phyloP scores from a whole-genome alignment of 257 asterid genomes.

The Ilex asprella region DNA sequence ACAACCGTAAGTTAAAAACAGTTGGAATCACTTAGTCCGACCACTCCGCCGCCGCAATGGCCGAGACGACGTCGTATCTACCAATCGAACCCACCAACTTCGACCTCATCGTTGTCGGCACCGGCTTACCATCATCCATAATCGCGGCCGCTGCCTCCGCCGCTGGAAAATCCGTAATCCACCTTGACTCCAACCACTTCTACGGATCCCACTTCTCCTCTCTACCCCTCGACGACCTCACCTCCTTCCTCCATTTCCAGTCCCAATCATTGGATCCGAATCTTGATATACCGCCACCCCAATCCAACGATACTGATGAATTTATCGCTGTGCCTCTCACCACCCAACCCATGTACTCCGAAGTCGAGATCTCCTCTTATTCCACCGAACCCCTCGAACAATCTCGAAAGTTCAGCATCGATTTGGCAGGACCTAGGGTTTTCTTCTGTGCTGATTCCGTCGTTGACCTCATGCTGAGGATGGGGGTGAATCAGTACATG shows the following conservation, averaged over 20 bases:
- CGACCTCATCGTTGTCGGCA: constrained; percentile 76
- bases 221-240: constrained; percentile 52
- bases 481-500: constrained; percentile 76
- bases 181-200: constrained; percentile 67
- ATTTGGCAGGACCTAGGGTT: constrained; percentile 70
- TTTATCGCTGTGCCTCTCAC: constrained; percentile 26
- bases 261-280: constrained; percentile 11
- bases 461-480: constrained; percentile 53
- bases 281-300: neutral
- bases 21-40: no score
- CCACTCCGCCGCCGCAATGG: constrained; percentile 27
- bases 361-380: constrained; percentile 38
- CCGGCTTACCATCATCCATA: constrained; percentile 81
- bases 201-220: constrained; percentile 74
- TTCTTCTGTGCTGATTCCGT: constrained; percentile 65
- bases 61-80: constrained; percentile 46
- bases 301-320: constrained; percentile 14
- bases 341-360: constrained; percentile 48
- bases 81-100: constrained; percentile 68
- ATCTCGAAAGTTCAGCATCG: constrained; percentile 52
- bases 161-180: constrained; percentile 75
- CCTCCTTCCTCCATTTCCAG: constrained; percentile 44
- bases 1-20: no score
- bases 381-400: constrained; percentile 42
- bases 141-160: constrained; percentile 74